These are phyloP conservation scores for Kandelia obovata DNA, from an alignment of 345 rosid species.

Conservation along the genomic window DNA sequence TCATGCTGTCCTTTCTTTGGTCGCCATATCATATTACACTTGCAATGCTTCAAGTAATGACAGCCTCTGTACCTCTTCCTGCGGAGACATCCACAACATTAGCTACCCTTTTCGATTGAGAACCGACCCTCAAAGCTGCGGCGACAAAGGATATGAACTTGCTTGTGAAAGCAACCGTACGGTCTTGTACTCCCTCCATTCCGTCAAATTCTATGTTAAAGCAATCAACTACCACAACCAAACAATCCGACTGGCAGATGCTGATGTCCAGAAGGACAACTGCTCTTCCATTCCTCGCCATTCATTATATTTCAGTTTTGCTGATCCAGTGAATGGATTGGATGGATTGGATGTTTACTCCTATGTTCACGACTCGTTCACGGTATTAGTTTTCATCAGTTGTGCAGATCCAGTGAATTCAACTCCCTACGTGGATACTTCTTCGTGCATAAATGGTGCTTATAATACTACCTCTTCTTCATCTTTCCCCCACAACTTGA, in stretches of 20 bases:
- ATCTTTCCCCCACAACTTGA: neutral
- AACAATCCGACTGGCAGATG: conserved; percentile 5
- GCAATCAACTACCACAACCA: conserved; percentile 14
- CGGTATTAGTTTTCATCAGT: neutral
- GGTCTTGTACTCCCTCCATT: neutral
- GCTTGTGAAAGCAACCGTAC: conserved; percentile 6
- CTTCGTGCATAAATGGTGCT: neutral
- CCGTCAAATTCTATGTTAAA: conserved; percentile 2
- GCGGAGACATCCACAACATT: conserved; percentile 8
- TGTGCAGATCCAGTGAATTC: neutral
- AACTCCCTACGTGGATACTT: neutral
- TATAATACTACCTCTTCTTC: neutral
- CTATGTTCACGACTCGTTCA: neutral
- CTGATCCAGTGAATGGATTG: neutral
- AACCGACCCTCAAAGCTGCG: conserved; percentile 9
- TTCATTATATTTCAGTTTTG: neutral
- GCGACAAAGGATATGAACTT: neutral
- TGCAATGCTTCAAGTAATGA: neutral
- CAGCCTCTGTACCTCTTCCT: neutral
- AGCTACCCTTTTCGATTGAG: conserved; percentile 12
- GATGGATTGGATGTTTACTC: too few species aligned
- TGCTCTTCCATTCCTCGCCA: conserved; percentile 10
- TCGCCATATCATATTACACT: too few species aligned
- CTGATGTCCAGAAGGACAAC: conserved; percentile 5
- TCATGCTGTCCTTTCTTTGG: too few species aligned